phyloP scores from a whole-genome alignment of 371 early-diverging fungal genomes.

The Phascolomyces articulosus region DNA sequence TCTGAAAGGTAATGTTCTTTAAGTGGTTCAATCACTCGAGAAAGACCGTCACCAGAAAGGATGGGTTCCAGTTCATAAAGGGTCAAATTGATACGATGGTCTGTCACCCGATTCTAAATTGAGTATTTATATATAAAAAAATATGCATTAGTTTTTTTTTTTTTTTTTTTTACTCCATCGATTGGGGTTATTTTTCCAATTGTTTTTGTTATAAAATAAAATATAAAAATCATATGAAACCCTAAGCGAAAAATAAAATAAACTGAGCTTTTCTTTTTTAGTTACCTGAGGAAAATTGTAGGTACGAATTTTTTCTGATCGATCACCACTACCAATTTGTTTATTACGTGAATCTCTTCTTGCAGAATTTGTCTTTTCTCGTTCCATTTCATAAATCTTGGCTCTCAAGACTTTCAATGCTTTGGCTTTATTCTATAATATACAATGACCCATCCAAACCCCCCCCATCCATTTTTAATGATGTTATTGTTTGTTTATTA shows the following conservation, averaged over 20 bases:
- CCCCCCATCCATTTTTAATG: background rate
- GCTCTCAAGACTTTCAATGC: constrained; percentile 86
- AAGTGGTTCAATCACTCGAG: constrained; percentile 56
- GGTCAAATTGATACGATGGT: constrained; percentile 82
- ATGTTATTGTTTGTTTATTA: background rate
- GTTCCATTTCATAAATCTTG: constrained; percentile 77
- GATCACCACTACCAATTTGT: constrained; percentile 70
- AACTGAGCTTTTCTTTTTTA: too few species aligned
- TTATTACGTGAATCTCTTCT: constrained; percentile 67
- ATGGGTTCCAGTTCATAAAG: constrained; percentile 73
- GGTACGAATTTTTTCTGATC: constrained; percentile 88
- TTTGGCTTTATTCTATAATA: constrained; percentile 76
- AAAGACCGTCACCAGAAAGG: constrained; percentile 59
- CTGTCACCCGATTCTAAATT: constrained; percentile 83
- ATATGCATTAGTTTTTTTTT: too few species aligned
- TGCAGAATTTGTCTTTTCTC: constrained; percentile 56
- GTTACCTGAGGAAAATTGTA: constrained; percentile 79
- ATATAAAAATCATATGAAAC: constrained; percentile 1
- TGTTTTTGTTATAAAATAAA: background rate
- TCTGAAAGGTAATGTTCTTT: constrained; percentile 46
- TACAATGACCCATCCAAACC: background rate
- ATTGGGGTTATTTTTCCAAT: background rate
- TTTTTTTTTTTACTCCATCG: constrained; percentile 1
- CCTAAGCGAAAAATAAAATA: background rate
- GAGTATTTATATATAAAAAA: background rate